phyloP scores from a whole-genome alignment of 495 filamentous ascomycete species.

The Pseudotulostoma volvatum region DNA sequence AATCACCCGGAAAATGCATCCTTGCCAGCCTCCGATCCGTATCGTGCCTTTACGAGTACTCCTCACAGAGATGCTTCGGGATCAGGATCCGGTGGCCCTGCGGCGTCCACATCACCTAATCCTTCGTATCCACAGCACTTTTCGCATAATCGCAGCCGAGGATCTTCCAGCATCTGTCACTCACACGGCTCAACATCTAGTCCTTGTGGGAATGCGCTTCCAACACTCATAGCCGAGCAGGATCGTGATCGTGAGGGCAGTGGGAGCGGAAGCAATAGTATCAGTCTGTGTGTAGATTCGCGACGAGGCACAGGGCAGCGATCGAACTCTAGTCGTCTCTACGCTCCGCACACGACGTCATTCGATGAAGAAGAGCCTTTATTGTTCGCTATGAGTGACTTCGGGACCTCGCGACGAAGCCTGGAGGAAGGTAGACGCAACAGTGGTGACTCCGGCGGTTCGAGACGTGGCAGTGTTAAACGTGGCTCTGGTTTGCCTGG shows the following conservation, averaged over 20 bases:
- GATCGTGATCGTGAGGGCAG: constrained; percentile 34
- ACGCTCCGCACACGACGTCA: constrained; percentile 17
- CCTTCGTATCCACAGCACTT: constrained; percentile 28
- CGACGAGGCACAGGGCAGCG: constrained; percentile 22
- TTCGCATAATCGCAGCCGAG: constrained; percentile 24
- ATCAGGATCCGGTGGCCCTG: constrained; percentile 23
- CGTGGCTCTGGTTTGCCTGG: constrained; percentile 21
- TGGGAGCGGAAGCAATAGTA: constrained; percentile 35
- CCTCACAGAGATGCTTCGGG: constrained; percentile 17
- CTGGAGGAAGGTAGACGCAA: constrained; percentile 49
- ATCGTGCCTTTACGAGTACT: constrained; percentile 19
- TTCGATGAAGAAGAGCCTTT: constrained; percentile 63
- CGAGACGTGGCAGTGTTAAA: constrained; percentile 26
- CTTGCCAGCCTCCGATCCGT: constrained; percentile 23
- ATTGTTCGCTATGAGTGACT: constrained; percentile 78
- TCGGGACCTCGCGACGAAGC: constrained; percentile 52
- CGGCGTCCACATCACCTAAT: constrained; percentile 17
- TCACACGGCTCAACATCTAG: constrained; percentile 30
- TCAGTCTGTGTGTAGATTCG: constrained; percentile 19
- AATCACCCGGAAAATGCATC: constrained; percentile 27
- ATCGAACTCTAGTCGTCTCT: constrained; percentile 17
- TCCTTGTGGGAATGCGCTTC: constrained; percentile 21
- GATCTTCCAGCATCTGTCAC: constrained; percentile 24
- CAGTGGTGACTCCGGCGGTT: constrained; percentile 19
- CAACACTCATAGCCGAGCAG: constrained; percentile 20